Percentiles rank a stretch among this genome's conserved stretches.
Evolutionary conservation across 495 filamentous ascomycete genomes (phyloP).

Genomic region (Chaetomium tenue): DNA sequence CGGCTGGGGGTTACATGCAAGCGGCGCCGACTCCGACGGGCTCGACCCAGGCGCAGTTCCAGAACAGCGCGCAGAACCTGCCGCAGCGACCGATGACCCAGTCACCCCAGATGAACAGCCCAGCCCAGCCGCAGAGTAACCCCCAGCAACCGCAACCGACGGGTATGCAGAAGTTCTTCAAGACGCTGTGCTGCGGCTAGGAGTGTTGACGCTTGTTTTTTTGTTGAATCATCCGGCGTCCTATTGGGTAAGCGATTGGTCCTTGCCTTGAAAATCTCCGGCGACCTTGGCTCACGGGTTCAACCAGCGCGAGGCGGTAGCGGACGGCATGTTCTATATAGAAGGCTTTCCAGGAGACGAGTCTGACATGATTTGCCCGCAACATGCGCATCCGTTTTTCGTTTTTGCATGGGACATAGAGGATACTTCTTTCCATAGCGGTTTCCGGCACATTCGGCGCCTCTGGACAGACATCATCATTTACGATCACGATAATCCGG

Average conservation of each 20-base stretch:
- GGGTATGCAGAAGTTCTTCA: constrained; percentile 73
- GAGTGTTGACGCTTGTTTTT: constrained; percentile 21
- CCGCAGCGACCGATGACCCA: constrained; percentile 63
- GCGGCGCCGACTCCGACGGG: constrained; percentile 64
- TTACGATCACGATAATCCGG: constrained; percentile 32
- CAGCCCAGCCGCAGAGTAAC: constrained; percentile 42
- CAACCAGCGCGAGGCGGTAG: constrained; percentile 10
- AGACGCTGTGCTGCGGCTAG: constrained; percentile 78
- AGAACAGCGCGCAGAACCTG: constrained; percentile 83
- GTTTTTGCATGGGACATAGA: constrained; percentile 39
- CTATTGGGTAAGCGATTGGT: constrained; percentile 22
- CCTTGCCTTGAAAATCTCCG: background rate
- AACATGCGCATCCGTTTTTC: constrained; percentile 26
- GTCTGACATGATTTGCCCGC: constrained; percentile 34
- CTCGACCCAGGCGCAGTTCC: constrained; percentile 87
- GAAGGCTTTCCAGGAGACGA: constrained; percentile 28
- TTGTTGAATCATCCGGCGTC: constrained; percentile 21
- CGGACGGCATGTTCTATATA: constrained; percentile 28
- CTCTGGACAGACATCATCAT: constrained; percentile 33
- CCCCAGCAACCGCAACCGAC: constrained; percentile 50
- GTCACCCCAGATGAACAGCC: constrained; percentile 51
- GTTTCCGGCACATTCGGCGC: constrained; percentile 29
- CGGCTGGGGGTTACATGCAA: constrained; percentile 64
- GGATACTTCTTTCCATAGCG: constrained; percentile 36
- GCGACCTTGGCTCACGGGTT: constrained; percentile 9